Evolutionary conservation across 2,329 filamentous ascomycete species (phyloP).

Genomic region (Alternaria sp.): DNA sequence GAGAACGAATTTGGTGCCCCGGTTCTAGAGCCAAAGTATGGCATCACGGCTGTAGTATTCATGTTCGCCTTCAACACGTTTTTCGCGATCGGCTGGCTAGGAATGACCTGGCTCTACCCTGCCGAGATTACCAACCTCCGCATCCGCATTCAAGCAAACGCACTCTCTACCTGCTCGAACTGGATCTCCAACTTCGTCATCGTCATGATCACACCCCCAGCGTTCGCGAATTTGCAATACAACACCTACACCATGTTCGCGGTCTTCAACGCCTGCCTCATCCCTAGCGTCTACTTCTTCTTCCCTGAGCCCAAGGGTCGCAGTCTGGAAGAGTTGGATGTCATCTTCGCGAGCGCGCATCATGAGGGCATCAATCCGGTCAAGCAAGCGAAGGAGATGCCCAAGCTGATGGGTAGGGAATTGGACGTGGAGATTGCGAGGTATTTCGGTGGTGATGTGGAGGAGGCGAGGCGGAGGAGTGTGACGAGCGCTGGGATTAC

Average conservation of each 20-base stretch:
- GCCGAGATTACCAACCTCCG: constrained; percentile 75
- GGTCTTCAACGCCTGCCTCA: constrained; percentile 58
- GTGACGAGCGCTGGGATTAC: background rate
- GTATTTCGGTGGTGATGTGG: constrained; percentile 13
- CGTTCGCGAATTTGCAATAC: constrained; percentile 59
- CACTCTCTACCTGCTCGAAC: constrained; percentile 36
- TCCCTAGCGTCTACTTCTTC: constrained; percentile 62
- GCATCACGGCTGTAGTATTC: constrained; percentile 64
- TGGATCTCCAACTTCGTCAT: constrained; percentile 61
- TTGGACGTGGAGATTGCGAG: constrained; percentile 13
- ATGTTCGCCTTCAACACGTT: constrained; percentile 72
- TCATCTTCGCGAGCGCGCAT: constrained; percentile 47
- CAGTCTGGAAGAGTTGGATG: constrained; percentile 56
- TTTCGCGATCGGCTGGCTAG: constrained; percentile 68
- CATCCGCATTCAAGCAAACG: constrained; percentile 75
- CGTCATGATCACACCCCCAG: constrained; percentile 68
- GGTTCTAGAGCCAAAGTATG: constrained; percentile 53
- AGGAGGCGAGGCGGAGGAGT: constrained; percentile 15
- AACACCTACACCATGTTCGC: constrained; percentile 61
- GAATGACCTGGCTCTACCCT: constrained; percentile 64
- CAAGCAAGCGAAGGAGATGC: constrained; percentile 9
- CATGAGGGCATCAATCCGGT: constrained; percentile 5
- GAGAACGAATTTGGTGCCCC: constrained; percentile 11
- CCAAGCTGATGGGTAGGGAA: constrained; percentile 8
- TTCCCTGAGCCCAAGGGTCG: constrained; percentile 59